These are phyloP conservation scores for Hemisphaericaspora xylofermentans DNA, from an alignment of 1,139 yeast genomes.

Conservation along the genomic window DNA sequence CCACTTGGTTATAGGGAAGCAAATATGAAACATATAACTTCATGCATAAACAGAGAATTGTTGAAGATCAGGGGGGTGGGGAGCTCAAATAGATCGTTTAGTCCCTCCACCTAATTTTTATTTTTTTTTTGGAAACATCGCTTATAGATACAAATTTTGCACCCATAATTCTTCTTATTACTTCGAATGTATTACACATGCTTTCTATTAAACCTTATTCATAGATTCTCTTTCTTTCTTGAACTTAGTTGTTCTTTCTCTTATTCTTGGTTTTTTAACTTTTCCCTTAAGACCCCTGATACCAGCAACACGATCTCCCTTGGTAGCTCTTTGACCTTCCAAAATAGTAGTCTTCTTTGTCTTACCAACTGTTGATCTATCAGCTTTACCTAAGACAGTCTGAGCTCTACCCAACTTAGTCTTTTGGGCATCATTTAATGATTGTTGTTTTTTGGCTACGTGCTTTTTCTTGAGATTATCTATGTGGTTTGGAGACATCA, in stretches of 20 bases:
- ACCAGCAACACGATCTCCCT: slow-evolving; percentile 61
- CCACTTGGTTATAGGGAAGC: not conserved
- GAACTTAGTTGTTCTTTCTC: slow-evolving; percentile 64
- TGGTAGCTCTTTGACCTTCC: slow-evolving; percentile 84
- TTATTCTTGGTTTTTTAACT: slow-evolving; percentile 65
- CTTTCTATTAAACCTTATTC: slow-evolving; percentile 16
- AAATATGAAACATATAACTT: not conserved
- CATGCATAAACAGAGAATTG: no score
- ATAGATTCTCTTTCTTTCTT: slow-evolving; percentile 37
- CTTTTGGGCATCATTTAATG: slow-evolving; percentile 61
- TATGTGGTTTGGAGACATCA: slow-evolving; percentile 45
- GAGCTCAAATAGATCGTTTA: no score
- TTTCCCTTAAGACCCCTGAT: slow-evolving; percentile 51
- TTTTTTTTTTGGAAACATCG: no score
- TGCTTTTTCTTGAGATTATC: slow-evolving; percentile 33
- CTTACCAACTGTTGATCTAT: slow-evolving; percentile 63
- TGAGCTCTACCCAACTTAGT: slow-evolving; percentile 81
- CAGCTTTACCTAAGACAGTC: slow-evolving; percentile 74
- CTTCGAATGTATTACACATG: not conserved
- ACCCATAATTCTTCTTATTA: not conserved
- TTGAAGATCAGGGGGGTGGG: no score
- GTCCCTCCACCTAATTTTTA: no score
- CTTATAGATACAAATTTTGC: no score
- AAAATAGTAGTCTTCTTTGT: slow-evolving; percentile 35
- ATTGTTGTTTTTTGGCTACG: slow-evolving; percentile 22